These are phyloP conservation scores for Byssothecium circinans DNA, from an alignment of 2,329 filamentous ascomycete species.

Conservation along the genomic window DNA sequence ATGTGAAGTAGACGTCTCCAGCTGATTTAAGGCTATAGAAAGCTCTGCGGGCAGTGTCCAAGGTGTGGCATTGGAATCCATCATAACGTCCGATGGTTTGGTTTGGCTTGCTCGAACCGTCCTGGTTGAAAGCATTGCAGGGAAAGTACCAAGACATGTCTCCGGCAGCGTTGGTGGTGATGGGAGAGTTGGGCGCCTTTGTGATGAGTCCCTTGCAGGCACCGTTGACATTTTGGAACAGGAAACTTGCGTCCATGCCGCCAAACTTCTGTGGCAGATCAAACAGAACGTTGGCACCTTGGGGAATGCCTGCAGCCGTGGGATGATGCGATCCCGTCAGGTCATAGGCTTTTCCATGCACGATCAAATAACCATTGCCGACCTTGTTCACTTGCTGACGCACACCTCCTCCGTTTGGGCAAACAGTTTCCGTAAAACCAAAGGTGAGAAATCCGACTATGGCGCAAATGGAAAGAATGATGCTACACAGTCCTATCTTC, in stretches of 20 bases:
- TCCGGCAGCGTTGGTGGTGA: constrained; percentile 69
- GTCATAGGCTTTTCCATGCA: constrained; percentile 90
- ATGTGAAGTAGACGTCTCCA: constrained; percentile 93
- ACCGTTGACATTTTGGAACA: constrained; percentile 98
- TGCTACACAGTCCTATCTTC: constrained; percentile 94
- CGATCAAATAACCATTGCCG: constrained; percentile 84
- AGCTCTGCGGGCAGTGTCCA: constrained; percentile 63
- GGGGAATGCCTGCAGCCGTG: constrained; percentile 74
- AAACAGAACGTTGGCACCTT: constrained; percentile 77
- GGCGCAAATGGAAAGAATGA: constrained; percentile 84
- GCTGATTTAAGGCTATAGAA: constrained; percentile 74
- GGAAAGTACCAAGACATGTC: constrained; percentile 97
- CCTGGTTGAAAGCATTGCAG: constrained; percentile 87
- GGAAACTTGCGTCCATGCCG: constrained; percentile 91
- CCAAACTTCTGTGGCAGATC: constrained; percentile 80
- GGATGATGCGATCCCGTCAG: constrained; percentile 77
- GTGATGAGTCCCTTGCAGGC: constrained; percentile 92
- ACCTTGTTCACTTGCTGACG: constrained; percentile 85
- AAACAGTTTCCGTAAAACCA: constrained; percentile 89
- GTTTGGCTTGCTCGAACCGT: constrained; percentile 81
- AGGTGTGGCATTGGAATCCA: constrained; percentile 89
- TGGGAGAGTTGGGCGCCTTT: constrained; percentile 67
- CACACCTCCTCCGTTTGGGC: constrained; percentile 65
- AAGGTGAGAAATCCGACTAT: constrained; percentile 96
- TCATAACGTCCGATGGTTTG: constrained; percentile 72